Base-by-base conservation (phyloP, 2,329 filamentous ascomycete species). In the Botrytis fragariae region DNA sequence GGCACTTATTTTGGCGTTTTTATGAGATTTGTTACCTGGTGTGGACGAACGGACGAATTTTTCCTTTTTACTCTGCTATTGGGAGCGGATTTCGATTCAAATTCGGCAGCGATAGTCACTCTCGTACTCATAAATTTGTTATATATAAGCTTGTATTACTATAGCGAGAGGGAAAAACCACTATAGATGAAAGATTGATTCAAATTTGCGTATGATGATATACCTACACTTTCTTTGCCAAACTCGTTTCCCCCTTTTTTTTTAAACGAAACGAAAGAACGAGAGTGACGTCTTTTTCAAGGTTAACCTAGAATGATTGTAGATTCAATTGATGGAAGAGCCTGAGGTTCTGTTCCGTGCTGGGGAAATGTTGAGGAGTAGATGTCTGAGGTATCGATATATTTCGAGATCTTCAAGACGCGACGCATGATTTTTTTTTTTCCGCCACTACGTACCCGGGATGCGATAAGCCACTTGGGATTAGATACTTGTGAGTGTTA, bases 1-100 rank as follows among this genome's bases (percentile, higher is more conserved):
- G 69, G 69, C 59, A 71, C 59, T 68, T n/a, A 25, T 45, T 60
- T 48, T 51, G 71, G 71, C 71, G 71, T 72, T 68, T 12, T 69
- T 4, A 44, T 44, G 51, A 69, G 32, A 67, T n/a, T 37, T n/a
- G 3, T 37, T n/a, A 54, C 51, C 64, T 42, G 64, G 16, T 54
- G 48, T 42, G 51, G 45, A 39, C 9, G n/a, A 39, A 54, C 44
- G 44, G 22, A 35, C 22, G 12, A 32, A 16, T n/a, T 32, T 54
- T 54, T n/a, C n/a, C 29, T 68, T 48, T 42, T 42, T 57, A 20
- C 25, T 51, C 32, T 42, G 25, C n/a, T 42, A n/a, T 25, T 16
- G n/a, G 29, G 48, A 25, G 64, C 35, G 39, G 64, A 29, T 42
- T 32, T 39, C 25, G 16, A 51, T 32, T 67, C 10, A 44, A 12